phyloP scores from a whole-genome alignment of 768 basidiomycete genomes.

The Mycena maculata region DNA sequence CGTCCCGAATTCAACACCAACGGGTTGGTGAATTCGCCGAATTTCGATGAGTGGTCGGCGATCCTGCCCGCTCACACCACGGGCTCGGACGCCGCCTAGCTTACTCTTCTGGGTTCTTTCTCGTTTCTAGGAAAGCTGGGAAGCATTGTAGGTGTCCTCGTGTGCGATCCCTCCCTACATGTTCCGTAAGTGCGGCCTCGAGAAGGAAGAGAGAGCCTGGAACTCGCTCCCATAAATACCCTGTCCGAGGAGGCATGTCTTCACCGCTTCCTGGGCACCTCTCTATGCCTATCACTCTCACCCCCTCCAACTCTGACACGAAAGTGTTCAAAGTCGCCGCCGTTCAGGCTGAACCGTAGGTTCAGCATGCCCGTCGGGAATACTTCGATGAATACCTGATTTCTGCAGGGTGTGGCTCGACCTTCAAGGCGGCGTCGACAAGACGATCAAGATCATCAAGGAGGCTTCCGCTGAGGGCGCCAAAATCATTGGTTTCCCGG shows the following conservation, averaged over 20 bases:
- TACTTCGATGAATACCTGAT: background rate
- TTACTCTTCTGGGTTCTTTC: background rate
- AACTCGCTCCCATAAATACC: conserved; percentile 7
- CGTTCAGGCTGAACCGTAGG: conserved; percentile 44
- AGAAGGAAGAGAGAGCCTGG: background rate
- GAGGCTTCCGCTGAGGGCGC: conserved; percentile 43
- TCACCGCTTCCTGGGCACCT: background rate
- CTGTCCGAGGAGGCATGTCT: background rate
- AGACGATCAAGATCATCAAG: conserved; percentile 42
- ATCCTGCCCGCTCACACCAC: too few species aligned
- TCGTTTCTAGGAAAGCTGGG: background rate
- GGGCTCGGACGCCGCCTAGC: background rate
- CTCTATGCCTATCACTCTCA: conserved; percentile 38
- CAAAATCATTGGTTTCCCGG: conserved; percentile 46
- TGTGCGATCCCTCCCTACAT: background rate
- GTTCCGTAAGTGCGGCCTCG: background rate
- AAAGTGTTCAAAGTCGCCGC: conserved; percentile 44
- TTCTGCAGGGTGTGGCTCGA: conserved; percentile 40
- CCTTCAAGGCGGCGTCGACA: conserved; percentile 45
- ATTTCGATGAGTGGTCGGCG: too few species aligned
- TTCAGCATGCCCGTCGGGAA: background rate
- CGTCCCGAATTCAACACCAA: conserved; percentile 1
- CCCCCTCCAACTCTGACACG: conserved; percentile 40
- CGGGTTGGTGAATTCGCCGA: background rate
- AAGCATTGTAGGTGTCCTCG: background rate